phyloP scores from a whole-genome alignment of 768 basidiomycete genomes.

The Boletus sensibilis region DNA sequence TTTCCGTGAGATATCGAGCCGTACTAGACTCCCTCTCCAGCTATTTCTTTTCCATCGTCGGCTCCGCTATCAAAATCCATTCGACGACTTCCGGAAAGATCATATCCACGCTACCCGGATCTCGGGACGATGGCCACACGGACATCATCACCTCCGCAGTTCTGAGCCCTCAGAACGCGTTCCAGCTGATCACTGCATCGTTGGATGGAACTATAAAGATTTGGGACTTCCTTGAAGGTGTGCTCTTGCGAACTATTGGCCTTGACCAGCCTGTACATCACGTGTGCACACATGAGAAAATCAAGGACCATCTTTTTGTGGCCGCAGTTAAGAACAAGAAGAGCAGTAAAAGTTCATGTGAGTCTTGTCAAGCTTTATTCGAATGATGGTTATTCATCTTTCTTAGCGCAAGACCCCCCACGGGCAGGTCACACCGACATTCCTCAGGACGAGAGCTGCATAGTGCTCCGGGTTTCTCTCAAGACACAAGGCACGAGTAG shows the following conservation, averaged over 20 bases:
- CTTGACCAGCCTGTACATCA: slow-evolving; percentile 67
- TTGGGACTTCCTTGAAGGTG: slow-evolving; percentile 92
- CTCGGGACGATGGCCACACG: slow-evolving; percentile 38
- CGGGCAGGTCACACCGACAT: not conserved
- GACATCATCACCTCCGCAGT: slow-evolving; percentile 69
- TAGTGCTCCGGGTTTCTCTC: slow-evolving; percentile 64
- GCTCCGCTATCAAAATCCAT: slow-evolving; percentile 81
- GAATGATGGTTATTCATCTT: not conserved
- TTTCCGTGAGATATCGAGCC: slow-evolving; percentile 10
- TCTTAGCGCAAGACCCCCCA: slow-evolving; percentile 9
- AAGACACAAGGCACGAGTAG: slow-evolving; percentile 37
- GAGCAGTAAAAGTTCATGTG: slow-evolving; percentile 35
- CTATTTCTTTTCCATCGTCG: slow-evolving; percentile 86
- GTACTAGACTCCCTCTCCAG: slow-evolving; percentile 38
- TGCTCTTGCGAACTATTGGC: slow-evolving; percentile 71
- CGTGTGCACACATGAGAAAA: slow-evolving; percentile 67
- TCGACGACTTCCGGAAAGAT: slow-evolving; percentile 76
- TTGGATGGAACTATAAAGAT: slow-evolving; percentile 80
- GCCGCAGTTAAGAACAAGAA: slow-evolving; percentile 54
- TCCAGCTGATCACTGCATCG: slow-evolving; percentile 86
- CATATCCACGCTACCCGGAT: slow-evolving; percentile 76
- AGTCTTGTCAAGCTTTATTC: slow-evolving; percentile 1
- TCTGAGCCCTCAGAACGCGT: slow-evolving; percentile 81
- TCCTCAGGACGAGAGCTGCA: slow-evolving; percentile 42
- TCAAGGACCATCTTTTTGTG: slow-evolving; percentile 70